Base-by-base conservation (phyloP, 768 basidiomycete genomes). In the Dentipellis sp. region DNA sequence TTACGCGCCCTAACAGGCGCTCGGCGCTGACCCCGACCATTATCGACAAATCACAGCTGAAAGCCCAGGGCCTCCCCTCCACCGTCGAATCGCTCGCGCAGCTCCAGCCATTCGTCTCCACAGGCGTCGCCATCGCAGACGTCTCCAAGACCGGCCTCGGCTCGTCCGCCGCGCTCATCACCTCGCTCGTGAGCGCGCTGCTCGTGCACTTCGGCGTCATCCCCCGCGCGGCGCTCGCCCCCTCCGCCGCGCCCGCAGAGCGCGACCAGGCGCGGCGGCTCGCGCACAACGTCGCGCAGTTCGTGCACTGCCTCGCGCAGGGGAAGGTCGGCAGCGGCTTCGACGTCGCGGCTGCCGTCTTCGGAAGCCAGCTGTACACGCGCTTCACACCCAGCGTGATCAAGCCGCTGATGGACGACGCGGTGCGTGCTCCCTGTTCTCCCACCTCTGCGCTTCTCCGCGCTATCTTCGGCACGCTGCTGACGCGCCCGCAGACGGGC, bases 101-200 rank as follows among this genome's bases (percentile, higher is more conserved):
- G 50, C 80, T 97, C n/a, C 73, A 82, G 3, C 88, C 90, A 0
- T 97, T 98, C 73, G 75, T 73, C 35, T 74, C 78, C 22, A 84
- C 89, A 14, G 80, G 83, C 55, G 85, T 87, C 50, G 72, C 69
- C 0, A 75, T 99, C 38, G 72, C 78, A 0, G 74, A 90, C 51
- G 94, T 95, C n/a, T 94, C 97, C 78, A 99, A 99, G 74, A 98
- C 97, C 0, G 97, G 97, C 9, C 82, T 98, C 50, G 97, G 97
- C 40, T 97, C 94, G 6, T 97, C 94, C 2, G 97, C 97, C 5
- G 93, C 97, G 0, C 80, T 99, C 60, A 97, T 97, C 68, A 97
- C 97, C 2, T 95, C 95, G 46, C 81, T 98, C 57, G 88, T 93
- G 52, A 84, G 91, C 46, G 86, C 84, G 2, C 78, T 99, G 36